phyloP scores from a whole-genome alignment of 2,329 filamentous ascomycete genomes.

The Huntiella savannae region DNA sequence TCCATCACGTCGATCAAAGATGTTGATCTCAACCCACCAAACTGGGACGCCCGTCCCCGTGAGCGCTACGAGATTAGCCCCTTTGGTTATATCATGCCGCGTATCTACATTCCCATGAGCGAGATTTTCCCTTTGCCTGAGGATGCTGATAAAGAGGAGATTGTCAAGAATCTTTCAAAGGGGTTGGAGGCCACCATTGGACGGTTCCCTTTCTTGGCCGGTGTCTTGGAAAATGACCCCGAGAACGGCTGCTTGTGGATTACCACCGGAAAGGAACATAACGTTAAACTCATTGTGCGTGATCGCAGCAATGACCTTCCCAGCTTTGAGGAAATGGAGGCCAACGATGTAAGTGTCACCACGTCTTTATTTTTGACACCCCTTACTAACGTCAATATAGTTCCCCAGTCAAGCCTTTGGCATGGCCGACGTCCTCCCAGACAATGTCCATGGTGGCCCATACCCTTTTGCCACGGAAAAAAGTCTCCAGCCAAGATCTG shows the following conservation, averaged over 20 bases:
- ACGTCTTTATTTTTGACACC: background rate
- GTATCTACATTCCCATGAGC: constrained; percentile 1
- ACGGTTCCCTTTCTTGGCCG: background rate
- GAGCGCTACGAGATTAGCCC: constrained; percentile 5
- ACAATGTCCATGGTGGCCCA: background rate
- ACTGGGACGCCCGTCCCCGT: background rate
- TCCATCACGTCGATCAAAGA: background rate
- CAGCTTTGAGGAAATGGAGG: constrained; percentile 5
- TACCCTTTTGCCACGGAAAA: background rate
- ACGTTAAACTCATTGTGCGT: background rate
- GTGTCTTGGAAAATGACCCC: background rate
- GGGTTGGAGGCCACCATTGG: constrained; percentile 2
- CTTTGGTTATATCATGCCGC: constrained; percentile 7
- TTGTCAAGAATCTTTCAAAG: background rate
- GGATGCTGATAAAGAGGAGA: background rate
- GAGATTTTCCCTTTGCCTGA: constrained; percentile 3
- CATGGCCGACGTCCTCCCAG: background rate
- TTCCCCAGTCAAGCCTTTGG: constrained; percentile 4
- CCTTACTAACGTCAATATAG: background rate
- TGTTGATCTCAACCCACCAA: background rate
- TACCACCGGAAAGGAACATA: background rate
- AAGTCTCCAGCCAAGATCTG: background rate
- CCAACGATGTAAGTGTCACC: constrained; percentile 6
- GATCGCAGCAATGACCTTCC: background rate
- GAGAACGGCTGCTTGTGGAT: background rate